Conservation (phyloP, 345 rosid species). For the Turnera subulata region DNA sequence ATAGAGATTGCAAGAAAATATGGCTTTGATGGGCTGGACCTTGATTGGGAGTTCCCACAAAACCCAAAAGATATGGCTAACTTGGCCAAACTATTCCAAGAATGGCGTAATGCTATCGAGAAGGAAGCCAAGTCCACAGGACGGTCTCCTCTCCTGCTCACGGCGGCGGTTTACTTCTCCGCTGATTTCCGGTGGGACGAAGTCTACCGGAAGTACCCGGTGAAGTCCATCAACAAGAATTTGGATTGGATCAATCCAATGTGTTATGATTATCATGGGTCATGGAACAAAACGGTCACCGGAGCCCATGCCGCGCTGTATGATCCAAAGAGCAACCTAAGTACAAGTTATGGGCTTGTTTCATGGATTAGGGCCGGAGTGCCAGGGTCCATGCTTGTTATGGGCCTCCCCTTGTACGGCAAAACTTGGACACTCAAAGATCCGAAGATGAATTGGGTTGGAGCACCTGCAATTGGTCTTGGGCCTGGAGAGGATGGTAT, state of each 20-base stretch:
- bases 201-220: slow-evolving; percentile 30
- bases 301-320: slow-evolving; percentile 58
- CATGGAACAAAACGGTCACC: slow-evolving; percentile 35
- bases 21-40: slow-evolving; percentile 55
- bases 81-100: slow-evolving; percentile 28
- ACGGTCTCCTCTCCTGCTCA: slow-evolving; percentile 38
- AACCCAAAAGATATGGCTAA: slow-evolving; percentile 34
- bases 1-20: slow-evolving; percentile 37
- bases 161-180: slow-evolving; percentile 53
- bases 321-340: slow-evolving; percentile 50
- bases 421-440: slow-evolving; percentile 49
- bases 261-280: slow-evolving; percentile 53
- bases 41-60: slow-evolving; percentile 59
- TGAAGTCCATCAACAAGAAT: slow-evolving; percentile 21
- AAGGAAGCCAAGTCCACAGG: slow-evolving; percentile 32
- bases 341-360: slow-evolving; percentile 50
- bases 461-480: slow-evolving; percentile 40
- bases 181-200: slow-evolving; percentile 24
- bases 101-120: slow-evolving; percentile 41
- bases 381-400: slow-evolving; percentile 41
- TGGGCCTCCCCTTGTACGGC: slow-evolving; percentile 65
- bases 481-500: slow-evolving; percentile 42
- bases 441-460: slow-evolving; percentile 41
- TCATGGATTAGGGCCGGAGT: slow-evolving; percentile 55
- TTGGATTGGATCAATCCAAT: slow-evolving; percentile 65